phyloP scores from a whole-genome alignment of 805 yeast genomes.

The Teunomyces tritomae region DNA sequence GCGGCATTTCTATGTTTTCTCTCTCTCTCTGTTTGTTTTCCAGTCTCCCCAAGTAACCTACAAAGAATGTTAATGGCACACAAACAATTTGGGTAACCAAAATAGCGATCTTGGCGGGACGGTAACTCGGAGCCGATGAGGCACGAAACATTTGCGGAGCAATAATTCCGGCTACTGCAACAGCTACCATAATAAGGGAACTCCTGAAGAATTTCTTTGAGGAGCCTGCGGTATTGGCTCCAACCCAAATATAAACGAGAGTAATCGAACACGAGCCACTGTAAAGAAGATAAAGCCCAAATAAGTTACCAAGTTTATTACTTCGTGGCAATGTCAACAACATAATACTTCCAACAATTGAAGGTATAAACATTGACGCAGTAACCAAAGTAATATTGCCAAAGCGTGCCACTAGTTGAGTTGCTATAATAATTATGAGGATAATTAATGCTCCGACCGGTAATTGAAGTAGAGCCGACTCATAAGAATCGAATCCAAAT shows the following conservation, averaged over 20 bases:
- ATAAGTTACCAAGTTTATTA: constrained; percentile 43
- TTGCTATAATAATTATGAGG: constrained; percentile 28
- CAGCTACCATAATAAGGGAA: constrained; percentile 59
- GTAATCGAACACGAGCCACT: constrained; percentile 59
- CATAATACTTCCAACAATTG: constrained; percentile 40
- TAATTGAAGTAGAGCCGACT: constrained; percentile 51
- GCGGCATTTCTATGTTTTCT: constrained; percentile 13
- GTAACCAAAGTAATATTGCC: constrained; percentile 26
- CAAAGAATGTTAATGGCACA: constrained; percentile 40
- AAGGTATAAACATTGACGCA: constrained; percentile 30
- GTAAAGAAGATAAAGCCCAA: constrained; percentile 50
- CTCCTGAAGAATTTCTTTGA: constrained; percentile 67
- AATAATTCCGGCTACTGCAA: constrained; percentile 62
- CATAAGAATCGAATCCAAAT: constrained; percentile 46
- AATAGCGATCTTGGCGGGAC: constrained; percentile 56
- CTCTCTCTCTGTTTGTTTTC: constrained; percentile 53
- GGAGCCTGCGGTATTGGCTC: constrained; percentile 66
- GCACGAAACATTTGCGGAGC: constrained; percentile 69
- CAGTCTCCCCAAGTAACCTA: constrained; percentile 41
- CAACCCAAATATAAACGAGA: constrained; percentile 59
- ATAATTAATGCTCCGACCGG: constrained; percentile 42
- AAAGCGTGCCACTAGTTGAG: constrained; percentile 26
- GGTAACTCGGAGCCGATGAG: constrained; percentile 51
- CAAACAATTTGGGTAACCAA: constrained; percentile 49
- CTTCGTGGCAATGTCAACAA: constrained; percentile 29